Percentiles rank a stretch among this genome's conserved stretches.
Conservation (phyloP, 1,284 basidiomycete genomes). For the Heterobasidion parviporum region DNA sequence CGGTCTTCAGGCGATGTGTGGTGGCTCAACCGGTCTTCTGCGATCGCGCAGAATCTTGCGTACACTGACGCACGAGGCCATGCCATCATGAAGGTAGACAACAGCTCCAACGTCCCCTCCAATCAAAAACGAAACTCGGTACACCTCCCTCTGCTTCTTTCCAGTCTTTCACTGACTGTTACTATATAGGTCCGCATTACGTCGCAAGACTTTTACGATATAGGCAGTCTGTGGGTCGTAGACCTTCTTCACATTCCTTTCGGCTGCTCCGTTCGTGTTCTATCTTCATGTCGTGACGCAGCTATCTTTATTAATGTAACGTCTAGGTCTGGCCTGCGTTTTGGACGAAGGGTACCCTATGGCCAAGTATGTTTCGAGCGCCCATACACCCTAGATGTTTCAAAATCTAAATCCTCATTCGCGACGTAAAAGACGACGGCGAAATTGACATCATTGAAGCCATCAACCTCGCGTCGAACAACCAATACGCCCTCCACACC, state of each 20-base stretch:
- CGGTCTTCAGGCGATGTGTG: conserved; percentile 38
- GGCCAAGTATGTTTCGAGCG: conserved; percentile 10
- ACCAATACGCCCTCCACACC: conserved; percentile 60
- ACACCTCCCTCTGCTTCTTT: conserved; percentile 13
- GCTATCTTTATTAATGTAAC: not conserved
- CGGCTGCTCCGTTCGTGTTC: conserved; percentile 51
- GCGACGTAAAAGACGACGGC: conserved; percentile 31
- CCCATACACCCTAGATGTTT: too few species aligned
- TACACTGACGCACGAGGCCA: conserved; percentile 42
- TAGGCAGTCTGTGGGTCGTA: conserved; percentile 39
- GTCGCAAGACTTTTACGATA: conserved; percentile 38
- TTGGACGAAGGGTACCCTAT: conserved; percentile 32
- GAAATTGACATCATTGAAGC: conserved; percentile 46
- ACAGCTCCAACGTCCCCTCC: conserved; percentile 36
- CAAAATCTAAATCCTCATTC: too few species aligned
- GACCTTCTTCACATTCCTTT: conserved; percentile 40
- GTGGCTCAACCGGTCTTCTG: conserved; percentile 36
- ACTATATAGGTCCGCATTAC: conserved; percentile 40
- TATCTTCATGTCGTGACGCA: not conserved
- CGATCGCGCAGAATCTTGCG: conserved; percentile 35
- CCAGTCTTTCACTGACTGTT: not conserved
- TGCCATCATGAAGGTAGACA: conserved; percentile 55
- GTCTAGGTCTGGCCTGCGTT: conserved; percentile 28
- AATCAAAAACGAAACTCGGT: conserved; percentile 53
- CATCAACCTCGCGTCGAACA: conserved; percentile 23